These are phyloP conservation scores for Fusarium napiforme DNA, from an alignment of 2,329 filamentous ascomycete species.

Conservation along the genomic window DNA sequence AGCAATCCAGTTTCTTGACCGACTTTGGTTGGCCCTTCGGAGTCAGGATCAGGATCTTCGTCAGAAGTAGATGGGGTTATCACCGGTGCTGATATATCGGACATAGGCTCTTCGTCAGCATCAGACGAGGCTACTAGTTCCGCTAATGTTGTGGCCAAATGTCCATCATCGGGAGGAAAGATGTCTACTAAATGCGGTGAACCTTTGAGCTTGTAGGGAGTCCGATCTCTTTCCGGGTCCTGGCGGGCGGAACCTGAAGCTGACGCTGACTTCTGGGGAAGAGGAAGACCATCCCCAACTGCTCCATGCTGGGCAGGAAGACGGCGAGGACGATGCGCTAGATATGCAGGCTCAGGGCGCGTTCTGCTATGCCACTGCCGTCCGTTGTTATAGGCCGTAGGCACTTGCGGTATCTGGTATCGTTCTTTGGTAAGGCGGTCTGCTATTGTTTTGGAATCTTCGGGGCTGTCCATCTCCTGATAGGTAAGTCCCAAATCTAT, in stretches of 20 bases:
- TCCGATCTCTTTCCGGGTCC: not conserved
- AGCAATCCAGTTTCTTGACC: not conserved
- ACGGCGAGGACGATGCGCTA: not conserved
- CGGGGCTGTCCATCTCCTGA: not conserved
- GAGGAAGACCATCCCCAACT: conserved; percentile 2
- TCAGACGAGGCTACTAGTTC: not conserved
- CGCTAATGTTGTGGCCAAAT: not conserved
- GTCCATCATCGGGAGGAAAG: not conserved
- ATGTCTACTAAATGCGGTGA: not conserved
- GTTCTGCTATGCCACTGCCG: not conserved
- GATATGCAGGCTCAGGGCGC: not conserved
- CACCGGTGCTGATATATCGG: not conserved
- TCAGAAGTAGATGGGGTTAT: not conserved
- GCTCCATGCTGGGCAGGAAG: not conserved
- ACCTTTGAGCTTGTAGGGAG: not conserved
- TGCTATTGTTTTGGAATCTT: not conserved
- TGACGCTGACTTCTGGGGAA: not conserved
- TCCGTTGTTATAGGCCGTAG: not conserved
- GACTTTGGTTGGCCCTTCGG: not conserved
- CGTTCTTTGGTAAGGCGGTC: not conserved
- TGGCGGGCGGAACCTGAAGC: not conserved
- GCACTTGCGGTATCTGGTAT: not conserved
- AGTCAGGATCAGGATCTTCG: not conserved
- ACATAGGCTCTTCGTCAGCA: not conserved
- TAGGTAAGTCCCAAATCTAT: not conserved